Conservation (phyloP, 441 rosid genomes). For the Populus hybrid region DNA sequence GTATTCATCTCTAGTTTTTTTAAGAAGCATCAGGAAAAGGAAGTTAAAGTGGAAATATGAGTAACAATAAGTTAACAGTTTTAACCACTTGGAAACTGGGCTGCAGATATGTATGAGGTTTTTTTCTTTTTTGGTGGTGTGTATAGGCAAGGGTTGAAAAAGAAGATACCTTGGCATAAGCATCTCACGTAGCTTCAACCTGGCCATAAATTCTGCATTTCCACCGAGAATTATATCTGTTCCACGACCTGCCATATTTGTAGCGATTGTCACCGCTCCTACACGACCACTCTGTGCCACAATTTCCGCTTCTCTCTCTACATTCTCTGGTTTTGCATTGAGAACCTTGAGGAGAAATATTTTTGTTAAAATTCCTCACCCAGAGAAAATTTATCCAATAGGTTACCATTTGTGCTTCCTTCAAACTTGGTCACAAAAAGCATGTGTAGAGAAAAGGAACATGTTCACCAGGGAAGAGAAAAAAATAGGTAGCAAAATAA, state of each 20-base stretch:
- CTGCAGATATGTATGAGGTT: not conserved
- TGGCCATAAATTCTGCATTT: conserved; percentile 97
- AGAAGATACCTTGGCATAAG: conserved; percentile 86
- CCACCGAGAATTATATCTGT: conserved; percentile 98
- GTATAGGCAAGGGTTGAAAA: not conserved
- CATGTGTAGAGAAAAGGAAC: not conserved
- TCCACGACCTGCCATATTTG: conserved; percentile 99
- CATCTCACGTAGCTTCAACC: conserved; percentile 96
- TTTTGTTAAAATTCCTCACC: conserved; percentile 18
- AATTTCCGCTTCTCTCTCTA: conserved; percentile 99
- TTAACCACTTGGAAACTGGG: not conserved
- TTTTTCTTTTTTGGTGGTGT: not conserved
- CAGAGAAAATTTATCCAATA: not conserved
- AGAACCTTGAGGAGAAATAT: conserved; percentile 63
- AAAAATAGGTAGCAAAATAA: not conserved
- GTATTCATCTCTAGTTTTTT: not conserved
- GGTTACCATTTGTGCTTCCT: not conserved
- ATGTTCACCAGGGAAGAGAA: not conserved
- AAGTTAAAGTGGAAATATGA: not conserved
- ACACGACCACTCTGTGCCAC: conserved; percentile 99
- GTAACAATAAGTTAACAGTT: not conserved
- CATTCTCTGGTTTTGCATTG: conserved; percentile 98
- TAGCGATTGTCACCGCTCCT: conserved; percentile 96
- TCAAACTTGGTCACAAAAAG: not conserved
- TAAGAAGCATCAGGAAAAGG: not conserved